Evolutionary conservation across 2,329 filamentous ascomycete species (phyloP).

Genomic region (Curvularia hawaiiensis): DNA sequence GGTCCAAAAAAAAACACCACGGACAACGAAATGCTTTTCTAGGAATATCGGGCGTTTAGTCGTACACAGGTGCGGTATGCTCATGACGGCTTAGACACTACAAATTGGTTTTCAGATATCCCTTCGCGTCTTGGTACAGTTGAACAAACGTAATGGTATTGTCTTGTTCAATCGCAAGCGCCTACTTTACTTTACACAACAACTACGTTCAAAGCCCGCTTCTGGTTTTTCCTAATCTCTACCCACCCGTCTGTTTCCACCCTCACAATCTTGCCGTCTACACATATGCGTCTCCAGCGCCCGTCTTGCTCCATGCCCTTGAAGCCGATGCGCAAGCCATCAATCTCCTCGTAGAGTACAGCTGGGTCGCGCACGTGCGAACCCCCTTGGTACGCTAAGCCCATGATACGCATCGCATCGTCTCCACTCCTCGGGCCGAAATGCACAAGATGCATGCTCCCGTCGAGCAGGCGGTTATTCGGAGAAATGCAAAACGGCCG

Average conservation of each 20-base stretch:
- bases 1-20: neutral
- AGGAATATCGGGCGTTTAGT: neutral
- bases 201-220: constrained; percentile 47
- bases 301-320: constrained; percentile 63
- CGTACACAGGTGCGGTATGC: neutral
- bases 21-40: neutral
- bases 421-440: constrained; percentile 71
- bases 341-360: constrained; percentile 74
- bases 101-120: constrained; percentile 3
- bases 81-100: neutral
- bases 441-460: constrained; percentile 71
- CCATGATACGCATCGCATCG: constrained; percentile 79
- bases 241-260: constrained; percentile 74
- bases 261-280: constrained; percentile 88
- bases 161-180: neutral
- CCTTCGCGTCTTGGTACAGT: neutral
- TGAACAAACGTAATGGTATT: constrained; percentile 10
- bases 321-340: constrained; percentile 69
- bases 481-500: constrained; percentile 83
- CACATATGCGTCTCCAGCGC: constrained; percentile 82
- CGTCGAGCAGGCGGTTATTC: constrained; percentile 70
- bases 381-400: constrained; percentile 61
- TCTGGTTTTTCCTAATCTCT: constrained; percentile 61
- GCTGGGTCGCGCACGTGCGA: constrained; percentile 58
- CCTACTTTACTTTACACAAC: neutral